Evolutionary conservation across 208 protist genomes (phyloP).

Genomic region (Trypanosoma mega): DNA sequence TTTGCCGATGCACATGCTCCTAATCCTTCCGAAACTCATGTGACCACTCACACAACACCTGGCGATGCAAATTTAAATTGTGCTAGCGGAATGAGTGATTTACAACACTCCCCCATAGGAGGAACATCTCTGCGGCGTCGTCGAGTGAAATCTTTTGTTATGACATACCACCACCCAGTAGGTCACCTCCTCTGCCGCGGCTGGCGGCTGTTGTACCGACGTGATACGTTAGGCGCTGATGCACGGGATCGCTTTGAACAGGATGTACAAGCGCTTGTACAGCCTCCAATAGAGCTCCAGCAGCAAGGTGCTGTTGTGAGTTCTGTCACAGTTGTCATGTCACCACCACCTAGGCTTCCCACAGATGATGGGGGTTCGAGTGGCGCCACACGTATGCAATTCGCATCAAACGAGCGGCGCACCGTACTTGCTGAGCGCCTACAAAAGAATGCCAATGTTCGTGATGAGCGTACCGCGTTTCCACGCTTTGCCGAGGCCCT

Average conservation of each 20-base stretch:
- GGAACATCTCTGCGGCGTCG: slow-evolving; percentile 1
- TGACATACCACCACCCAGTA: slow-evolving; percentile 59
- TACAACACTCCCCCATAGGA: background rate
- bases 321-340: slow-evolving; percentile 16
- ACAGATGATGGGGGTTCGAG: background rate
- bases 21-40: no score
- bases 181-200: slow-evolving; percentile 68
- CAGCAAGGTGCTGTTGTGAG: slow-evolving; percentile 15
- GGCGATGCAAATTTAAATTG: no score
- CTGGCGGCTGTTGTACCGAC: slow-evolving; percentile 32
- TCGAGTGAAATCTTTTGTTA: slow-evolving; percentile 32
- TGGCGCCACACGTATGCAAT: slow-evolving; percentile 19
- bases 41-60: no score
- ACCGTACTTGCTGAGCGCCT: slow-evolving; percentile 41
- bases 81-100: no score
- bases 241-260: slow-evolving; percentile 38
- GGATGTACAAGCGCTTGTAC: slow-evolving; percentile 43
- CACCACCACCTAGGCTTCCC: background rate
- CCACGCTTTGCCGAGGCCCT: slow-evolving; percentile 18
- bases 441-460: slow-evolving; percentile 34
- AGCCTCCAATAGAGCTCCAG: slow-evolving; percentile 16
- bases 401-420: slow-evolving; percentile 42
- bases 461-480: slow-evolving; percentile 19
- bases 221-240: slow-evolving; percentile 14
- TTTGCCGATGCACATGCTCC: no score